A percentile compares a stretch with the other conserved stretches of the same genome.
Evolutionary conservation across 2,329 filamentous ascomycete species (phyloP).

Genomic region (Hymenoscyphus infarciens): DNA sequence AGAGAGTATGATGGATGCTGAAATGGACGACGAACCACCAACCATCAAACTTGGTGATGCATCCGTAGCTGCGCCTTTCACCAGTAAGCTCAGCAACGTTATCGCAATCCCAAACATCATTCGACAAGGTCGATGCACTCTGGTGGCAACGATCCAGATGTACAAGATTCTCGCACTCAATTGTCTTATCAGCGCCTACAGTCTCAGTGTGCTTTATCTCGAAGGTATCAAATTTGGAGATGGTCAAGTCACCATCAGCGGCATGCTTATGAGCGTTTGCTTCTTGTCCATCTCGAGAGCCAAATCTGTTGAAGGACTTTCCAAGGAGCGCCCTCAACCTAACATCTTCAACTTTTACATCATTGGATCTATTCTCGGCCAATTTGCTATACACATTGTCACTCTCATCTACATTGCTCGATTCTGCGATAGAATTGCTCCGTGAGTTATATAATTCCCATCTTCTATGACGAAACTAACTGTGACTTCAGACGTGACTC

Average conservation of each 20-base stretch:
- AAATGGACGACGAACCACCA: slow-evolving; percentile 85
- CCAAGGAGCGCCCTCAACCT: slow-evolving; percentile 94
- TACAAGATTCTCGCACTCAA: slow-evolving; percentile 99
- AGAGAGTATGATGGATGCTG: slow-evolving; percentile 81
- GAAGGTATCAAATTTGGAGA: slow-evolving; percentile 99
- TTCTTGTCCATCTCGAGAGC: slow-evolving; percentile 98
- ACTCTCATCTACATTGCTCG: slow-evolving; percentile 92
- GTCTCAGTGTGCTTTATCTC: slow-evolving; percentile 89
- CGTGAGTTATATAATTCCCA: slow-evolving; percentile 54
- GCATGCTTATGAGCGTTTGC: slow-evolving; percentile 99
- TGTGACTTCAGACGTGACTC: slow-evolving; percentile 43
- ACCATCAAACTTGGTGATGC: slow-evolving; percentile 96
- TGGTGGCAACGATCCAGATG: slow-evolving; percentile 99
- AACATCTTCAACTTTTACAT: slow-evolving; percentile 99
- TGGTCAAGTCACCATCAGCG: slow-evolving; percentile 95
- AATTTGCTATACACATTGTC: slow-evolving; percentile 92
- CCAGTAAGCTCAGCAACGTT: slow-evolving; percentile 94
- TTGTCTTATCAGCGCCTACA: slow-evolving; percentile 97
- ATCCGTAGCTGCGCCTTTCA: slow-evolving; percentile 95
- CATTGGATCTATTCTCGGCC: slow-evolving; percentile 92
- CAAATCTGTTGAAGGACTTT: slow-evolving; percentile 89
- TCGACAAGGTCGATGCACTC: slow-evolving; percentile 91
- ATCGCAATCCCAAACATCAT: slow-evolving; percentile 98
- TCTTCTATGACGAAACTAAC: slow-evolving; percentile 26
- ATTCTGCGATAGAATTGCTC: slow-evolving; percentile 80